phyloP scores from a whole-genome alignment of 2,329 filamentous ascomycete species.

The Diaporthe vexans region DNA sequence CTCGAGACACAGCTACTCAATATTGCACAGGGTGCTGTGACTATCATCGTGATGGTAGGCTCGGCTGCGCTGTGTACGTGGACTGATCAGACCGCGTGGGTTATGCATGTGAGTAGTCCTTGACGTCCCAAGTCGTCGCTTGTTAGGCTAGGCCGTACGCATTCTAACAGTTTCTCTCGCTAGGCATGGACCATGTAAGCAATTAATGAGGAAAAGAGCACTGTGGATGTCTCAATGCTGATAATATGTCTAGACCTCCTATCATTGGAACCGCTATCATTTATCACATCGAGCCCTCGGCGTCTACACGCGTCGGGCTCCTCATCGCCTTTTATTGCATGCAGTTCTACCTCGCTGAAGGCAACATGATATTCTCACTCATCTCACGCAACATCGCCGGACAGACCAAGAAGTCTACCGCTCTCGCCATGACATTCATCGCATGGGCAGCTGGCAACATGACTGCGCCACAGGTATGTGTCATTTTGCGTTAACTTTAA shows the following conservation, averaged over 20 bases:
- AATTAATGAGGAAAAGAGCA: background rate
- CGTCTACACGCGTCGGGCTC: conserved; percentile 53
- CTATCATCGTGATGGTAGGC: conserved; percentile 53
- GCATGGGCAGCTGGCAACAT: conserved; percentile 59
- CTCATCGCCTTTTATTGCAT: conserved; percentile 59
- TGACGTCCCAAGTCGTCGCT: conserved; percentile 50
- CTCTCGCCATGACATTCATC: conserved; percentile 57
- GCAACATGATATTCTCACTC: conserved; percentile 58
- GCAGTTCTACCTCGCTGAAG: conserved; percentile 58
- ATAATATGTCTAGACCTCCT: conserved; percentile 46
- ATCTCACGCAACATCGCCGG: conserved; percentile 58
- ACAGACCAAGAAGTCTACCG: conserved; percentile 59
- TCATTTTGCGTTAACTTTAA: conserved; percentile 40
- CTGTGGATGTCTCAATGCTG: background rate
- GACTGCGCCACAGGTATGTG: conserved; percentile 52
- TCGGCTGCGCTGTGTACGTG: conserved; percentile 52
- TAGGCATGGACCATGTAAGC: conserved; percentile 31
- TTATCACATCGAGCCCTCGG: conserved; percentile 51
- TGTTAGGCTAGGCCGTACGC: accelerated
- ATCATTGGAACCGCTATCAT: conserved; percentile 57
- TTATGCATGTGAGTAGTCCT: conserved; percentile 40
- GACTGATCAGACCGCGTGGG: conserved; percentile 43
- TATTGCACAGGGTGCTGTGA: conserved; percentile 58
- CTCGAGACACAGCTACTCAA: conserved; percentile 56
- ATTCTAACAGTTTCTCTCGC: background rate